A percentile compares a stretch with the other conserved stretches of the same genome.
These are phyloP conservation scores for Grosmannia penicillata DNA, from an alignment of 2,329 filamentous ascomycete species.

Conservation along the genomic window DNA sequence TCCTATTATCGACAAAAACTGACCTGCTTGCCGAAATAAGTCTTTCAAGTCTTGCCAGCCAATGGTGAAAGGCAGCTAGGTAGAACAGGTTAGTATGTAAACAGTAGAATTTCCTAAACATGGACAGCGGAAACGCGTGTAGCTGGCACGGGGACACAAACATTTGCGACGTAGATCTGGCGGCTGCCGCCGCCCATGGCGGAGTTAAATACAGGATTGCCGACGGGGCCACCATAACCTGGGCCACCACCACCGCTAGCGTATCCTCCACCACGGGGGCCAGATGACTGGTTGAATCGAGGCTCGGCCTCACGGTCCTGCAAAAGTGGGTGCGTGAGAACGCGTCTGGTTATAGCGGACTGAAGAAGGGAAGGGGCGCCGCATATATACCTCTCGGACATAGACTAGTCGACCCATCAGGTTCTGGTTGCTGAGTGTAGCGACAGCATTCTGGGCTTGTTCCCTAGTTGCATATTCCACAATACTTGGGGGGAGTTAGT, in stretches of 20 bases:
- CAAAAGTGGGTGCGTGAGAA: no score
- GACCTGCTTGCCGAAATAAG: slow-evolving; percentile 94
- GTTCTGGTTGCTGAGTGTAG: slow-evolving; percentile 97
- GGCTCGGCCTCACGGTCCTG: slow-evolving; percentile 97
- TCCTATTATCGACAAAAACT: no score
- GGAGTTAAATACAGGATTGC: slow-evolving; percentile 38
- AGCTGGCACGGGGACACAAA: slow-evolving; percentile 50
- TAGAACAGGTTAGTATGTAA: slow-evolving; percentile 13
- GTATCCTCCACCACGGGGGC: slow-evolving; percentile 40
- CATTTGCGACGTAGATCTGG: slow-evolving; percentile 98
- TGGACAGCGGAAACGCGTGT: neutral
- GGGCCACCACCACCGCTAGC: slow-evolving; percentile 5
- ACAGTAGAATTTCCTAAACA: neutral
- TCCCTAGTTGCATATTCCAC: slow-evolving; percentile 99
- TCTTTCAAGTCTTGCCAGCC: slow-evolving; percentile 99
- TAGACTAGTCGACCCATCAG: slow-evolving; percentile 98
- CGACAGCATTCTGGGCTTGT: slow-evolving; percentile 94
- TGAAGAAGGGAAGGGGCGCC: no score
- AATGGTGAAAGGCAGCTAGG: slow-evolving; percentile 86
- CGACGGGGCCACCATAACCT: slow-evolving; percentile 23
- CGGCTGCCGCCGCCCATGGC: slow-evolving; percentile 46
- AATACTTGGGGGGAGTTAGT: slow-evolving; percentile 49
- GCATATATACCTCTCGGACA: slow-evolving; percentile 83
- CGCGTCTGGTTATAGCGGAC: no score
- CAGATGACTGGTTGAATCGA: slow-evolving; percentile 71